These are phyloP conservation scores for Mortierella antarctica DNA, from an alignment of 192 early-diverging fungal species.

Conservation along the genomic window DNA sequence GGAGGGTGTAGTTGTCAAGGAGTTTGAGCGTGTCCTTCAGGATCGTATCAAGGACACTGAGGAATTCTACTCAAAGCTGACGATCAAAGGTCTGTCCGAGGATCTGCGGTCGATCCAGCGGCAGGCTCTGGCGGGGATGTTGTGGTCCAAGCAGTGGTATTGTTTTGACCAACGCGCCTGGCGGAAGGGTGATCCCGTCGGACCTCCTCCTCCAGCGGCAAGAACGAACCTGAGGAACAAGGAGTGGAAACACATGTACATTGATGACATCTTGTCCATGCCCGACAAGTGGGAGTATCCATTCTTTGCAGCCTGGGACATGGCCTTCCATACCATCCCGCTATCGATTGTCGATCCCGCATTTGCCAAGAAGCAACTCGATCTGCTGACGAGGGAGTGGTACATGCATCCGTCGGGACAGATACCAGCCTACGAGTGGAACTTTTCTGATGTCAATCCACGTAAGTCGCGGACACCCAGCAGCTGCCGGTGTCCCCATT, in stretches of 20 bases:
- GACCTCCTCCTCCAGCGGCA: conserved; percentile 19
- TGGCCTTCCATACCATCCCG: conserved; percentile 46
- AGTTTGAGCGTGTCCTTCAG: conserved; percentile 24
- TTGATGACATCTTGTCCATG: conserved; percentile 49
- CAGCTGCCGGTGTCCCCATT: neutral
- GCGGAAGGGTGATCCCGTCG: conserved; percentile 41
- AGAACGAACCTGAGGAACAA: conserved; percentile 33
- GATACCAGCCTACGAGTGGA: conserved; percentile 53
- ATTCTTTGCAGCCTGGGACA: conserved; percentile 53
- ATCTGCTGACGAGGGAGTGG: conserved; percentile 50
- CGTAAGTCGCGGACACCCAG: conserved; percentile 23
- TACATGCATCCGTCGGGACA: conserved; percentile 52
- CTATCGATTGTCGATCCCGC: conserved; percentile 36
- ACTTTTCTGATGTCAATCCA: conserved; percentile 53
- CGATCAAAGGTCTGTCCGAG: conserved; percentile 5
- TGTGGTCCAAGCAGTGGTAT: conserved; percentile 53
- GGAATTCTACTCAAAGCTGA: conserved; percentile 20
- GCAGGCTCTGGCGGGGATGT: conserved; percentile 45
- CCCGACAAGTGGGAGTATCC: conserved; percentile 54
- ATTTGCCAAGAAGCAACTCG: conserved; percentile 47
- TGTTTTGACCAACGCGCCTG: conserved; percentile 45
- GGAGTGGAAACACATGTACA: conserved; percentile 48
- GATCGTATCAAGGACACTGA: conserved; percentile 25
- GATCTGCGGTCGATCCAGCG: conserved; percentile 29
- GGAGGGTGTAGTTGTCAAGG: neutral